Evolutionary conservation across 805 yeast species (phyloP).

Genomic region (Yarrowia osloensis): DNA sequence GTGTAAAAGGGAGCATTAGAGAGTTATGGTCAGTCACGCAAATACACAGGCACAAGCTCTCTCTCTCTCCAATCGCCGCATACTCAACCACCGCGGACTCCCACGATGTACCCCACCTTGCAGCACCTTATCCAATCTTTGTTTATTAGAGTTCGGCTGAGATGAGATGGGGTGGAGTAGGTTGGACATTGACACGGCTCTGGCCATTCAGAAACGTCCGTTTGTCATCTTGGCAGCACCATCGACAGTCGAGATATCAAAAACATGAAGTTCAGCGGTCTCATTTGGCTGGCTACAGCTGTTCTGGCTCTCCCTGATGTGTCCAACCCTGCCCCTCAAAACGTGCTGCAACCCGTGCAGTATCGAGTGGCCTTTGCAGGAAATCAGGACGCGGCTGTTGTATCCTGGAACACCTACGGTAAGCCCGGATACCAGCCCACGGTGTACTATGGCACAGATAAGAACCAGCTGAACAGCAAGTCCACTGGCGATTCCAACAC

Average conservation of each 20-base stretch:
- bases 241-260: background rate
- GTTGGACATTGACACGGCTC: background rate
- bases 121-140: background rate
- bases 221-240: background rate
- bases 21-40: background rate
- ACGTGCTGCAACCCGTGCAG: conserved; percentile 23
- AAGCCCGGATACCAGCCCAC: conserved; percentile 34
- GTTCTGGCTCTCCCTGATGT: conserved; percentile 8
- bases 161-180: conserved; percentile 1
- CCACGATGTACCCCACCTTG: background rate
- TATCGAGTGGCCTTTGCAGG: conserved; percentile 22
- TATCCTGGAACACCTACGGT: conserved; percentile 38
- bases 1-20: background rate
- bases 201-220: background rate
- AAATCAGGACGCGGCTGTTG: conserved; percentile 4
- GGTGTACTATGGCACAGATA: conserved; percentile 37
- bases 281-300: background rate
- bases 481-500: conserved; percentile 35
- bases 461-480: conserved; percentile 22
- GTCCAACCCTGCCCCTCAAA: conserved; percentile 5
- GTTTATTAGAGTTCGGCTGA: background rate
- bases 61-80: background rate
- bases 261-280: background rate
- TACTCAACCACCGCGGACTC: background rate
- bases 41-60: background rate